Base-by-base conservation (phyloP, 345 rosid species). In the Corchorus capsularis region DNA sequence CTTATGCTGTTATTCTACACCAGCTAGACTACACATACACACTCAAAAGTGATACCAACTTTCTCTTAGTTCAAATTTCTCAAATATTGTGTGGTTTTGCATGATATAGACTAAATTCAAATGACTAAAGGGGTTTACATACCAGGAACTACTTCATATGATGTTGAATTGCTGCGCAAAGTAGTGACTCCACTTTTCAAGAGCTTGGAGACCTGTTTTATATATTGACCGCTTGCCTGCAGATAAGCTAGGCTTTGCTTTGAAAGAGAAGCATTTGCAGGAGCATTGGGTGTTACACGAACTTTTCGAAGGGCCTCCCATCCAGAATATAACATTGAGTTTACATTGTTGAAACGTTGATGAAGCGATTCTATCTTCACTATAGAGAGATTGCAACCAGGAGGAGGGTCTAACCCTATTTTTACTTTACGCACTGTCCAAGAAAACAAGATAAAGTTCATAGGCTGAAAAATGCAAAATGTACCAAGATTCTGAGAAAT, bases 121-220 rank as follows among this genome's bases (percentile, higher is more conserved):
- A 71, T 5, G 41, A 15, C 50, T 59, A 4, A 71, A 41, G 63
- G 69, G 60, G 46, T 53, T 63, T 54, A 56, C 72, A 69, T 89
- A 92, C 98, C 98, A 86, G 94, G 98, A 62, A 89, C 90, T 82
- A 57, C 78, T 82, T 95, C 97, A 82, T 86, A 87, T 72, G 94
- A 85, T 63, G 93, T 83, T n/a, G 92, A 87, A 73, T 87, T 89
- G 84, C 84, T 85, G 54, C 85, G 88, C 55, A 87, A 79, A 57
- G 90, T 85, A 77, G 88, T 88, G n/a, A 86, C 88, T 63, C 90
- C 97, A 78, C 73, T 86, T 85, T 86, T 93, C 61, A 93, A 83
- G 62, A 93, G 88, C 81, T 90, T 92, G 15, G 96, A 91, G 20
- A 93, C 96, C 83, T 91, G 93, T 80, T 91, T 93, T 75, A 93